Conservation (phyloP, 2,329 filamentous ascomycete species). For the Didymella exigua region DNA sequence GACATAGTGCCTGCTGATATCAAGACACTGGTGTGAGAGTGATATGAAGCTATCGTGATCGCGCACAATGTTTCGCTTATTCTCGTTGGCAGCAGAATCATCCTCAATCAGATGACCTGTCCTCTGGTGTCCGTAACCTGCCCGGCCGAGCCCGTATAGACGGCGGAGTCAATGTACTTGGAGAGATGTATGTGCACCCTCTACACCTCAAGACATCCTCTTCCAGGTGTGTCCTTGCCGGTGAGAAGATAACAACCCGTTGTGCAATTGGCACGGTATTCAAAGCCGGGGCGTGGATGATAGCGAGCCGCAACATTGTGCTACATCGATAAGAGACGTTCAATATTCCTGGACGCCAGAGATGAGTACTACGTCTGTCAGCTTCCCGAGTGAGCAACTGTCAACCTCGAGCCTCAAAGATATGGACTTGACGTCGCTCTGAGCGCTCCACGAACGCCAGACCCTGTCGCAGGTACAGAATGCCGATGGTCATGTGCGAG, state of each 20-base stretch:
- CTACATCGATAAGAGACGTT: constrained; percentile 3
- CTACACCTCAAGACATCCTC: neutral
- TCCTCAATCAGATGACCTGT: too few species aligned
- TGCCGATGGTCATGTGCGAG: neutral
- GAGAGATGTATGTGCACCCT: neutral
- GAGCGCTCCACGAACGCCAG: neutral
- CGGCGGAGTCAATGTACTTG: too few species aligned
- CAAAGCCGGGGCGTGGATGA: neutral
- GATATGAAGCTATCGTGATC: too few species aligned
- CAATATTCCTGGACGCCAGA: neutral
- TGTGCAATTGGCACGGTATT: neutral
- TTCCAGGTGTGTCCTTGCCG: neutral
- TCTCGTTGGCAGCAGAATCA: too few species aligned
- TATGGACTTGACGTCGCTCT: neutral
- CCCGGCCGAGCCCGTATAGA: too few species aligned
- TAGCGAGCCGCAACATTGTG: neutral
- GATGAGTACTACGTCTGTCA: neutral
- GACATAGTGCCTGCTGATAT: too few species aligned
- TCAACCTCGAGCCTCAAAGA: neutral
- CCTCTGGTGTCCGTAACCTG: too few species aligned
- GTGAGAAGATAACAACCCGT: constrained; percentile 1
- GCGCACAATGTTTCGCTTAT: too few species aligned
- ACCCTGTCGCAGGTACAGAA: neutral
- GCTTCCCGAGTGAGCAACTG: neutral
- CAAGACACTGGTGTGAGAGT: too few species aligned